Evolutionary conservation across 345 rosid species (phyloP).

Genomic region (Eucalyptus decipiens): DNA sequence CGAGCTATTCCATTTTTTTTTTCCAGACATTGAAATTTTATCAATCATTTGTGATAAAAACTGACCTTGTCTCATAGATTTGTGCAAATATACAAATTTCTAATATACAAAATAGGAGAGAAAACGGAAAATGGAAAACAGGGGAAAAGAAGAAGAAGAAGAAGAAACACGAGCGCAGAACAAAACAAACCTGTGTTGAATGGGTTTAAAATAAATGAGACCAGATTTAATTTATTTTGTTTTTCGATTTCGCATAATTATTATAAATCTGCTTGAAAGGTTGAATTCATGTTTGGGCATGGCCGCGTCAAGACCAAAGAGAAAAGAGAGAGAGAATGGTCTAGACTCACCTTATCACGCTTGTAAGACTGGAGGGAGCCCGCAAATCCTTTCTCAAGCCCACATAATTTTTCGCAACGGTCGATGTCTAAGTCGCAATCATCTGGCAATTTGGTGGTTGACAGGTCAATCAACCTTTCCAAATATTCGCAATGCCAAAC

Average conservation of each 20-base stretch:
- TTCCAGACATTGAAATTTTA: too few relatives aligned
- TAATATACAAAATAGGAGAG: too few relatives aligned
- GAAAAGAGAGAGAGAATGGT: neutral
- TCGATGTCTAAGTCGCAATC: accelerated
- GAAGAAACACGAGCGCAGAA: neutral
- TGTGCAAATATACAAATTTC: neutral
- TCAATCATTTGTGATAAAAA: neutral
- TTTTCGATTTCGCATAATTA: too few relatives aligned
- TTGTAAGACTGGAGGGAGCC: neutral
- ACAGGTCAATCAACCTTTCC: neutral
- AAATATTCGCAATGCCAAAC: accelerated
- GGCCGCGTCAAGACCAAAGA: neutral
- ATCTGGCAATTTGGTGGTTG: neutral
- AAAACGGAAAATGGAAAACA: too few relatives aligned
- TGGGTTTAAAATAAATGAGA: too few relatives aligned
- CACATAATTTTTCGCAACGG: neutral
- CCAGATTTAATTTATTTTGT: neutral
- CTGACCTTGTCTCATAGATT: neutral
- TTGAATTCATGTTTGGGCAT: neutral
- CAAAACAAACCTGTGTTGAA: neutral
- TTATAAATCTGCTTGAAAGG: too few relatives aligned
- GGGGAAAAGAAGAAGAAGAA: too few relatives aligned
- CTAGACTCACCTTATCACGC: neutral
- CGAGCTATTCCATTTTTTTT: too few relatives aligned
- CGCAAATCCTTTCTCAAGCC: neutral